These are phyloP conservation scores for Cucurbitaria berberidis DNA, from an alignment of 2,329 filamentous ascomycete genomes.

Conservation along the genomic window DNA sequence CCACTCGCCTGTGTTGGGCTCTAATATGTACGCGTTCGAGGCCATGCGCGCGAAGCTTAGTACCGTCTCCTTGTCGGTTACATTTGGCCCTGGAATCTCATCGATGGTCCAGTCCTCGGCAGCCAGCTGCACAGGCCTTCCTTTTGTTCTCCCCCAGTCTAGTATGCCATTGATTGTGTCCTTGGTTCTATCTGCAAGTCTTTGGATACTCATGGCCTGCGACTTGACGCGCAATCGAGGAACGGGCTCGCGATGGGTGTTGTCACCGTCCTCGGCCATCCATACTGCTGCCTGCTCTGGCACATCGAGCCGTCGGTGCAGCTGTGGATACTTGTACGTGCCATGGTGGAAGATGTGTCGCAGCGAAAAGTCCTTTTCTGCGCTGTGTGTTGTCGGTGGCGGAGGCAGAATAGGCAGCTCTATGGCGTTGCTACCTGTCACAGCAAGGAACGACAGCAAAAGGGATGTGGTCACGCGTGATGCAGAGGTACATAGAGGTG, in stretches of 20 bases:
- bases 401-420: slow-evolving; percentile 37
- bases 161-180: slow-evolving; percentile 80
- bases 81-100: slow-evolving; percentile 76
- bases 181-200: slow-evolving; percentile 78
- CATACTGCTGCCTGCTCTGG: slow-evolving; percentile 66
- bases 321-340: slow-evolving; percentile 73
- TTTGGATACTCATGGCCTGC: slow-evolving; percentile 72
- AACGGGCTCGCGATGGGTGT: slow-evolving; percentile 47
- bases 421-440: slow-evolving; percentile 61
- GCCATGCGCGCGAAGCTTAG: slow-evolving; percentile 87
- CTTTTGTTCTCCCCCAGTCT: slow-evolving; percentile 71
- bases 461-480: slow-evolving; percentile 68
- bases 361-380: slow-evolving; percentile 55
- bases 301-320: slow-evolving; percentile 80
- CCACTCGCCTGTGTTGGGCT: slow-evolving; percentile 78
- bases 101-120: slow-evolving; percentile 84
- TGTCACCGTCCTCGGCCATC: slow-evolving; percentile 64
- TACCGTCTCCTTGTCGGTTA: slow-evolving; percentile 84
- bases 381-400: slow-evolving; percentile 26
- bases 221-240: slow-evolving; percentile 64
- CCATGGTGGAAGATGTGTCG: slow-evolving; percentile 95
- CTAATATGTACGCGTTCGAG: slow-evolving; percentile 83
- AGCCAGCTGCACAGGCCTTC: slow-evolving; percentile 70
- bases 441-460: slow-evolving; percentile 70
- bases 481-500: slow-evolving; percentile 56